These are phyloP conservation scores for Begonia fuchsioides DNA, from an alignment of 306 rosid genomes.

Conservation along the genomic window DNA sequence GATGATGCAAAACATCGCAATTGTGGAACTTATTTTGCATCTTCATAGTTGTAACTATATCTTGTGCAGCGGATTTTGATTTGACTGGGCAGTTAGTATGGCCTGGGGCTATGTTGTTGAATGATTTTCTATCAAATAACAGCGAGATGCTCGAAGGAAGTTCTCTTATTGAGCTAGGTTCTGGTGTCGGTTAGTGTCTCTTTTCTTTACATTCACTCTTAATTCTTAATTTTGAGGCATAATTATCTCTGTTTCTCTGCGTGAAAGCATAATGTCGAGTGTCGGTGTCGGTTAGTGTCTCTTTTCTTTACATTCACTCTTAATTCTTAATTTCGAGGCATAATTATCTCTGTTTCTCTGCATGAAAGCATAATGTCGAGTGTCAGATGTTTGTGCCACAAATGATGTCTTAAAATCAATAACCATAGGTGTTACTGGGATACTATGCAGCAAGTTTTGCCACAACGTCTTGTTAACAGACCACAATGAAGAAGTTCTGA, in stretches of 20 bases:
- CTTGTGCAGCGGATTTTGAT: constrained; percentile 35
- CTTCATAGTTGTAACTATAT: no score
- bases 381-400: neutral
- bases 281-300: constrained; percentile 53
- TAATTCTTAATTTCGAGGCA: neutral
- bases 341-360: constrained; percentile 2
- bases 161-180: constrained; percentile 66
- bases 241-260: constrained; percentile 2
- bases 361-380: neutral
- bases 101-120: constrained; percentile 91
- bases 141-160: constrained; percentile 46
- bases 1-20: no score
- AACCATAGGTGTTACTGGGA: constrained; percentile 63
- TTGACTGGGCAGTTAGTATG: constrained; percentile 91
- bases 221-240: neutral
- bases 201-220: no score
- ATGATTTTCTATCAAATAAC: constrained; percentile 65
- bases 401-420: constrained; percentile 3
- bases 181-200: constrained; percentile 73
- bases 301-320: no score
- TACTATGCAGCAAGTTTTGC: constrained; percentile 83
- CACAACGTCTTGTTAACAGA: constrained; percentile 60
- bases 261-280: neutral
- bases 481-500: constrained; percentile 85
- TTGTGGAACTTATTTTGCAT: no score